Evolutionary conservation across 2,329 filamentous ascomycete species (phyloP).

Genomic region (Talaromyces sp.): DNA sequence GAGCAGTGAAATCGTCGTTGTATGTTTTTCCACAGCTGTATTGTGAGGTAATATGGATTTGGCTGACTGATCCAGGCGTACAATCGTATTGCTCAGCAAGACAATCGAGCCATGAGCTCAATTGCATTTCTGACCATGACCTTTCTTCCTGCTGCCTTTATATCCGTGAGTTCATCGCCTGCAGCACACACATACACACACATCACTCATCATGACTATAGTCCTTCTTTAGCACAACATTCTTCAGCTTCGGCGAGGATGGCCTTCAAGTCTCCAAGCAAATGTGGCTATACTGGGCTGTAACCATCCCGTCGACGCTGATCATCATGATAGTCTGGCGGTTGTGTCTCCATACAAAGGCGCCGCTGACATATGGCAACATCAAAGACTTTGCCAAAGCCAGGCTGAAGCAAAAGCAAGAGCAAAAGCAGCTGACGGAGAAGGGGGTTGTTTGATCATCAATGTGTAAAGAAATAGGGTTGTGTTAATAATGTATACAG

Average conservation of each 20-base stretch:
- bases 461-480: neutral
- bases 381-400: neutral
- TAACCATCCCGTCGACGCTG: conserved; percentile 15
- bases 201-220: too few species aligned
- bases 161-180: conserved; percentile 17
- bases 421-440: neutral
- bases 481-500: neutral
- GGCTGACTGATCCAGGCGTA: conserved; percentile 12
- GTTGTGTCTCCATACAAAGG: conserved; percentile 10
- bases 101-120: conserved; percentile 17
- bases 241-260: conserved; percentile 17
- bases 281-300: conserved; percentile 17
- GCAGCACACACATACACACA: too few species aligned
- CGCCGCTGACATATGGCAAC: conserved; percentile 1
- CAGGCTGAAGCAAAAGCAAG: neutral
- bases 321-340: conserved; percentile 14
- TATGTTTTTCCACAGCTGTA: neutral
- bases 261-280: conserved; percentile 14
- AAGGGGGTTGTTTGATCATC: neutral
- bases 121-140: conserved; percentile 18
- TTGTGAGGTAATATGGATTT: neutral
- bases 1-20: conserved; percentile 15
- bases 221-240: conserved; percentile 19
- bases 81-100: conserved; percentile 17
- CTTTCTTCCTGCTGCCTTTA: conserved; percentile 17